These are phyloP conservation scores for Millerozyma miso DNA, from an alignment of 805 yeast species.

Conservation along the genomic window DNA sequence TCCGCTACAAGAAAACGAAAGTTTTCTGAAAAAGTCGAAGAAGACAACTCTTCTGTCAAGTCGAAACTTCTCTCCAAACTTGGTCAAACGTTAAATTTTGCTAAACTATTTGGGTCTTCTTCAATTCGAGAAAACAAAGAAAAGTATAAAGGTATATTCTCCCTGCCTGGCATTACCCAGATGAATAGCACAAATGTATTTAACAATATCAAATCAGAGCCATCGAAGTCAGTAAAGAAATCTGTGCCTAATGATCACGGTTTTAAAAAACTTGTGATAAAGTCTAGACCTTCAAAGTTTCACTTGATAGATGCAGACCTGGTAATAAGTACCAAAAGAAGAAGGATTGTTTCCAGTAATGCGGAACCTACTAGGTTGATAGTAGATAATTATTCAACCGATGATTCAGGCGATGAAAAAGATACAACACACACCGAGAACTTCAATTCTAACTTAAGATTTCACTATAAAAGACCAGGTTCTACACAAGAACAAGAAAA, in stretches of 20 bases:
- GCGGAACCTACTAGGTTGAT: slow-evolving; percentile 13
- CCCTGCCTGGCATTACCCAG: slow-evolving; percentile 17
- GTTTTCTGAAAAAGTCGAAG: slow-evolving; percentile 13
- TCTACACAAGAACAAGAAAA: slow-evolving; percentile 1
- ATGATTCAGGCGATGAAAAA: slow-evolving; percentile 21
- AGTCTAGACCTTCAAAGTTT: slow-evolving; percentile 37
- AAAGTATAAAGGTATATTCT: slow-evolving; percentile 28
- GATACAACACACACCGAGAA: slow-evolving; percentile 6
- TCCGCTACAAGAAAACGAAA: slow-evolving; percentile 13
- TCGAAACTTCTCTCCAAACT: slow-evolving; percentile 27
- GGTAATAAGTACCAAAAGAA: slow-evolving; percentile 32
- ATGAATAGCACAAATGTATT: not conserved
- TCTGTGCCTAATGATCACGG: slow-evolving; percentile 13
- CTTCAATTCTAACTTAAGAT: slow-evolving; percentile 6
- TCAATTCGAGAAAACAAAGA: slow-evolving; percentile 5
- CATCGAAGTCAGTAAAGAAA: slow-evolving; percentile 5
- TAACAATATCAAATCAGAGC: slow-evolving; percentile 4
- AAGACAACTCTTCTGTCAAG: slow-evolving; percentile 10
- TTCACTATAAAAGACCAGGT: slow-evolving; percentile 9
- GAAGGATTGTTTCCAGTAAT: slow-evolving; percentile 19
- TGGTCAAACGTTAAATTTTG: slow-evolving; percentile 32
- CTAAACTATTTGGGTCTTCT: slow-evolving; percentile 13
- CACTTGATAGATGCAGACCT: slow-evolving; percentile 40
- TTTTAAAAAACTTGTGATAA: slow-evolving; percentile 33
- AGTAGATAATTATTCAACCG: slow-evolving; percentile 16